Base-by-base conservation (phyloP, 768 basidiomycete genomes). In the Mycena albidolilacea region DNA sequence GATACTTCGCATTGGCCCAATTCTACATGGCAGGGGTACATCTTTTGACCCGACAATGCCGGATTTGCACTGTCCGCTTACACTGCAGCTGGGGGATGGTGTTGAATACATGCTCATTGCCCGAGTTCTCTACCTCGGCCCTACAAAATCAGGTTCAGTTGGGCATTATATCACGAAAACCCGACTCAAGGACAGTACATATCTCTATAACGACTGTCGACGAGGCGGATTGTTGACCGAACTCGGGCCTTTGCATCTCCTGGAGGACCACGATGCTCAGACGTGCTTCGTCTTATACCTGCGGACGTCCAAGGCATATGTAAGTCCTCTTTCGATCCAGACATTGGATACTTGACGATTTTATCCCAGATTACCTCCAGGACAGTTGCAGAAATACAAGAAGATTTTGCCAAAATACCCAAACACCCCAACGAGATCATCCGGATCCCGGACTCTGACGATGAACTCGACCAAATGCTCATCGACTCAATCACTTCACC, bases 101-200 rank as follows among this genome's bases (percentile, higher is more conserved):
- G 67, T 69, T 6, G 68, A 69, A 43, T 69, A 69, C 17, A 15
- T 9, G 7, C 68, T 63, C 8, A 63, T 69, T 21, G 35, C 68
- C 0, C 54, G 43, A 11, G 61, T 69, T 0, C 5, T 44, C 8
- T 55, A 30, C 52, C 37, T 38, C 21, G 37, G 4, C 2, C 46
- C 64, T 7, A 15, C 9, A 35, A 35, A 6, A 5, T 15, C 2
- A 9, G 62, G 12, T 37, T 4, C 7, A 35, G 8, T 63, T 10
- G 68, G 68, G 2, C 68, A 62, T 64, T 69, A 63, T 50, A 11
- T 69, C 8, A 57, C 68, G 23, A 69, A 69, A 30, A 57, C 52
- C 1, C 17, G 54, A 8, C 15, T 63, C 52, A 43, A 39, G 19
- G 17, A 46, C 52, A 57, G 5, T 0, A 69, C 68, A 8, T 69